phyloP scores from a whole-genome alignment of 192 early-diverging fungal species.

The Rhizophlyctis rosea region DNA sequence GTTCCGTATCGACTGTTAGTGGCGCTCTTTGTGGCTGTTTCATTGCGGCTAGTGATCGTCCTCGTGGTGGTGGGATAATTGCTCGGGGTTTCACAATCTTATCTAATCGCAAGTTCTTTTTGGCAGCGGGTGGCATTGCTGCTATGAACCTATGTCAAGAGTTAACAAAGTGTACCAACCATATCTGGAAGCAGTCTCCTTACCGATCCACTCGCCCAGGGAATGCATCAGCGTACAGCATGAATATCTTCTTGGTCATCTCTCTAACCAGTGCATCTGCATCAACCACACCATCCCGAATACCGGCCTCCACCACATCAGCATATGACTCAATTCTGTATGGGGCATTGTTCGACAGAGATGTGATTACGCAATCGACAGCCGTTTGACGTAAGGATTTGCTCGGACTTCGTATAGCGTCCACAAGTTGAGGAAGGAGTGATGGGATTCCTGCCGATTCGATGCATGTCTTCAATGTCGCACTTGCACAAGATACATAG shows the following conservation, averaged over 20 bases:
- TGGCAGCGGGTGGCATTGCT: constrained; percentile 16
- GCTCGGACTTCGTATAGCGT: constrained; percentile 48
- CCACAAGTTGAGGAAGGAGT: constrained; percentile 54
- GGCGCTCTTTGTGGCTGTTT: no score
- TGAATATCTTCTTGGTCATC: constrained; percentile 42
- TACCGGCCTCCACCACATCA: constrained; percentile 42
- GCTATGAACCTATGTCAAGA: constrained; percentile 25
- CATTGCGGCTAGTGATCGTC: not conserved
- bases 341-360: constrained; percentile 43
- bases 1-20: no score
- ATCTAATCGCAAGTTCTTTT: constrained; percentile 28
- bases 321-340: constrained; percentile 29
- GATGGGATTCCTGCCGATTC: constrained; percentile 51
- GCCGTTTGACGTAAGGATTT: constrained; percentile 61
- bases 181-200: no score
- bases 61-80: constrained; percentile 9
- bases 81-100: not conserved
- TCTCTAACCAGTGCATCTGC: constrained; percentile 48
- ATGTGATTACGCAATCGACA: constrained; percentile 55
- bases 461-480: constrained; percentile 62
- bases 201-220: constrained; percentile 38
- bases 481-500: constrained; percentile 58
- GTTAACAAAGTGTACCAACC: constrained; percentile 2
- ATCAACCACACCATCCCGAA: constrained; percentile 48
- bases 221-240: constrained; percentile 46